A percentile compares a stretch with the other conserved stretches of the same genome.
These are phyloP conservation scores for Picochlorum sp. DNA, from an alignment of 139 green algal genomes.

Conservation along the genomic window DNA sequence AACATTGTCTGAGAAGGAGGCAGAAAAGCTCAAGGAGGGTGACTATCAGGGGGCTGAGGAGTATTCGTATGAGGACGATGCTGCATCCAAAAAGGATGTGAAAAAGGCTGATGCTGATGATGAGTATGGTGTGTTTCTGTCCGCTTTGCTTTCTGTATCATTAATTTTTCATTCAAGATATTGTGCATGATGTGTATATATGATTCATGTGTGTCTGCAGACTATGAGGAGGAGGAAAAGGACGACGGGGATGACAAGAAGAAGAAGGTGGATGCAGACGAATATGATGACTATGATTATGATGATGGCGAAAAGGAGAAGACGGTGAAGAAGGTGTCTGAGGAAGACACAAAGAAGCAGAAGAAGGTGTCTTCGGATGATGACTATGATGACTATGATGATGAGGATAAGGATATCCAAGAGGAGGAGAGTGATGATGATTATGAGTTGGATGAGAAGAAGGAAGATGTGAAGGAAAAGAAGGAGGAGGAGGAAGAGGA, in stretches of 20 bases:
- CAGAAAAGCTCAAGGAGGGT: background rate
- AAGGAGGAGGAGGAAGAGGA: too few relatives aligned
- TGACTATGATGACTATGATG: slow-evolving; percentile 5
- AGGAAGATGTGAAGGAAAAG: too few relatives aligned
- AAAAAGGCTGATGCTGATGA: background rate
- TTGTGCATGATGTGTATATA: too few relatives aligned
- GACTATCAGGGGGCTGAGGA: slow-evolving; percentile 2
- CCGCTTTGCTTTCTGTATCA: too few relatives aligned
- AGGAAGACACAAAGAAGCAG: background rate
- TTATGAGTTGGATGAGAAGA: background rate
- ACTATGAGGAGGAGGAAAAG: background rate
- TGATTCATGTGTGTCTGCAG: too few relatives aligned
- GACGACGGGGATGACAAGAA: background rate
- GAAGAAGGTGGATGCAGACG: background rate
- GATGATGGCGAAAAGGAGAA: background rate
- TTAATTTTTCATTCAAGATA: too few relatives aligned
- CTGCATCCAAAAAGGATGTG: background rate
- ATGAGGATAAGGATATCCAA: slow-evolving; percentile 1
- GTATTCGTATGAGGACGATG: background rate
- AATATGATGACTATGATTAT: slow-evolving; percentile 1
- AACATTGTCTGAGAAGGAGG: background rate
- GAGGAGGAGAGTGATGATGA: background rate
- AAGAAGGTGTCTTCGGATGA: background rate
- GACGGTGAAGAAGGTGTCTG: background rate
- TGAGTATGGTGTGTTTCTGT: too few relatives aligned